Conservation (phyloP, 148 eudicot genomes). For the Rhododendron williamsianum region DNA sequence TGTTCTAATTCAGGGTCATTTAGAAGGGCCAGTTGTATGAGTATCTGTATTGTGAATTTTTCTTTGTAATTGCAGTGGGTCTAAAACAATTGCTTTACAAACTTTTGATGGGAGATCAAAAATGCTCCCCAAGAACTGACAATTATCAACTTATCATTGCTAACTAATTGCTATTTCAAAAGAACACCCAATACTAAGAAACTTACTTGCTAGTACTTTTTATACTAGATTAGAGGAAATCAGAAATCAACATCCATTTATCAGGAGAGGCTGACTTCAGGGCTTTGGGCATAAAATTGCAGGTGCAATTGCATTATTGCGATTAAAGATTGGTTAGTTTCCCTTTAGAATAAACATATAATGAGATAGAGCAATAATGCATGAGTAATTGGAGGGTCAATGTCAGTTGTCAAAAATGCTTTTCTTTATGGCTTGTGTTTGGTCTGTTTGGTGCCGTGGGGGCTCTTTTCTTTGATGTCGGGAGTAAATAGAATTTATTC, state of each 20-base stretch:
- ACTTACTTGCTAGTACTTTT: neutral
- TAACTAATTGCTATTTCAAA: neutral
- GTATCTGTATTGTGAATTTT: neutral
- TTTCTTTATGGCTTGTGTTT: neutral
- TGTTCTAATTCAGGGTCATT: neutral
- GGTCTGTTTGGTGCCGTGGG: neutral
- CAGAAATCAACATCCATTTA: neutral
- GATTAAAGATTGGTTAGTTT: neutral
- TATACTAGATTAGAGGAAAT: neutral
- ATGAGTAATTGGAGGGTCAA: neutral
- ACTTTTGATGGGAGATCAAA: neutral
- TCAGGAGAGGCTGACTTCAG: neutral
- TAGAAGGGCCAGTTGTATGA: neutral
- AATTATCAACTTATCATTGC: neutral
- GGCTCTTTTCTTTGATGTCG: neutral
- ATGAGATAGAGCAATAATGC: neutral
- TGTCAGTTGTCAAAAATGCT: neutral
- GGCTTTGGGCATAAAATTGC: neutral
- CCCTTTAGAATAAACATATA: neutral
- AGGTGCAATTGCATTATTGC: neutral
- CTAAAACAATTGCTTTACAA: neutral
- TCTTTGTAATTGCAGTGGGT: neutral
- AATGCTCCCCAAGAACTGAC: neutral
- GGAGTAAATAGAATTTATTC: neutral
- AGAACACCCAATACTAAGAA: neutral